Conservation (phyloP, 2,329 filamentous ascomycete species). For the Neonectria faginata region DNA sequence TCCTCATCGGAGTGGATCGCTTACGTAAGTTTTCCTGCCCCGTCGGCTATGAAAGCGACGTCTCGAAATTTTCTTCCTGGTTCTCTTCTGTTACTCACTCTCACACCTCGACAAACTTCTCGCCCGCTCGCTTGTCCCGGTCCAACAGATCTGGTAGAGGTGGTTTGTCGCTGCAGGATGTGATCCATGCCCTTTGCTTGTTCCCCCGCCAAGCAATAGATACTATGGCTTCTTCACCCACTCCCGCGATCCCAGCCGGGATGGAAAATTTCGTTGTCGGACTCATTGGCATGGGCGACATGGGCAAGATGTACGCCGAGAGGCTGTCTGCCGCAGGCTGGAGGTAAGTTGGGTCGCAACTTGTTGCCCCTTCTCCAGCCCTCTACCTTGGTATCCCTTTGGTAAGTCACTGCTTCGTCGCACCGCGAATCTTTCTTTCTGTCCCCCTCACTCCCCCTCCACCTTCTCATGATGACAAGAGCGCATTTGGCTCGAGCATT, state of each 20-base stretch:
- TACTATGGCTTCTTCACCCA: conserved; percentile 47
- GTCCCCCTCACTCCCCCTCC: conserved; percentile 36
- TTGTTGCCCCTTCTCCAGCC: conserved; percentile 21
- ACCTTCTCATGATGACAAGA: conserved; percentile 93
- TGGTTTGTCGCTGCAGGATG: conserved; percentile 42
- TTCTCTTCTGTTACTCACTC: conserved; percentile 31
- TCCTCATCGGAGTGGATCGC: not conserved
- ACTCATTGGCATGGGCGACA: conserved; percentile 98
- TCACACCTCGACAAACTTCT: conserved; percentile 30
- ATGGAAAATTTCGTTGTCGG: conserved; percentile 84
- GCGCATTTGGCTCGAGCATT: conserved; percentile 99
- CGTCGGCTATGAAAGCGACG: conserved; percentile 38
- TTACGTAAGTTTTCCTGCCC: conserved; percentile 40
- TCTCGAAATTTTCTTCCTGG: conserved; percentile 39
- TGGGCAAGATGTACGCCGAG: conserved; percentile 98
- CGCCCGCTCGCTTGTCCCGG: conserved; percentile 23
- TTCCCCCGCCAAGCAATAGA: conserved; percentile 42
- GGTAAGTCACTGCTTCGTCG: conserved; percentile 39
- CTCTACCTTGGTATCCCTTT: conserved; percentile 26
- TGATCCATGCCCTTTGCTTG: conserved; percentile 43
- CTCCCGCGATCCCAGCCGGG: conserved; percentile 50
- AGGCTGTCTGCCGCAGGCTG: conserved; percentile 91
- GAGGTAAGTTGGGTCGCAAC: conserved; percentile 72
- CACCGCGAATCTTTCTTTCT: not conserved
- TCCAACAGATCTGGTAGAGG: conserved; percentile 28